A percentile compares a stretch with the other conserved stretches of the same genome.
Evolutionary conservation across 2,329 filamentous ascomycete genomes (phyloP).

Genomic region (Dothideomycetes sp.): DNA sequence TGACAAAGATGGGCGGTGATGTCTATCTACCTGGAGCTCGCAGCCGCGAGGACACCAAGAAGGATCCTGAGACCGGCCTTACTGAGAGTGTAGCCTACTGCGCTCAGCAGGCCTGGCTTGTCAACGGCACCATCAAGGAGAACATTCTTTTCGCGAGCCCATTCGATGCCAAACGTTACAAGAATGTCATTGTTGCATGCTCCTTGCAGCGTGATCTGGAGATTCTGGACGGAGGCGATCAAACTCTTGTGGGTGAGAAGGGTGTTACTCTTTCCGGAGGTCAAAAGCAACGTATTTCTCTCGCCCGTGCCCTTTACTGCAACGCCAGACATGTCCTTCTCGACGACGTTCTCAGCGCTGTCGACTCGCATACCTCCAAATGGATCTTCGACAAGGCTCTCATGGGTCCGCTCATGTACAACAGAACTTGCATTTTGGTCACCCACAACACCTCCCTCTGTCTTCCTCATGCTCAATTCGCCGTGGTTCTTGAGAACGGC

Average conservation of each 20-base stretch:
- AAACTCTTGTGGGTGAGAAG: slow-evolving; percentile 92
- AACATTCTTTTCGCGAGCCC: slow-evolving; percentile 87
- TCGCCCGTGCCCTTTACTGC: slow-evolving; percentile 95
- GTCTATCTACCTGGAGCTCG: slow-evolving; percentile 78
- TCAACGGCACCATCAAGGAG: slow-evolving; percentile 89
- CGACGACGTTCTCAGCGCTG: slow-evolving; percentile 91
- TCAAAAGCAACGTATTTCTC: slow-evolving; percentile 93
- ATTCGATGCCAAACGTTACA: slow-evolving; percentile 70
- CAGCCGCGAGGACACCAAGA: slow-evolving; percentile 72
- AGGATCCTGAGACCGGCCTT: slow-evolving; percentile 73
- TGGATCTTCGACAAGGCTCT: slow-evolving; percentile 97
- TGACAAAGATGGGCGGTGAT: slow-evolving; percentile 71
- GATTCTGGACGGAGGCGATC: slow-evolving; percentile 83
- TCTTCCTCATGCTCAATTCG: slow-evolving; percentile 66
- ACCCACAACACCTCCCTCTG: slow-evolving; percentile 92
- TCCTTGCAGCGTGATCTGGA: slow-evolving; percentile 83
- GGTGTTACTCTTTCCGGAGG: slow-evolving; percentile 93
- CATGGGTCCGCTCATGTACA: slow-evolving; percentile 75
- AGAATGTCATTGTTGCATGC: slow-evolving; percentile 79
- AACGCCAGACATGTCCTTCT: slow-evolving; percentile 83
- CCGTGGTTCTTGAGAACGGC: slow-evolving; percentile 82
- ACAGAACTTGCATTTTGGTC: slow-evolving; percentile 85
- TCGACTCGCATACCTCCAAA: slow-evolving; percentile 94
- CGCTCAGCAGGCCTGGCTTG: slow-evolving; percentile 91
- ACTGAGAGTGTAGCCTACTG: slow-evolving; percentile 93